Evolutionary conservation across 1,139 yeast genomes (phyloP), one percentile per base, ranked within the genome.

Genomic region (Kodamaea ohmeri): DNA sequence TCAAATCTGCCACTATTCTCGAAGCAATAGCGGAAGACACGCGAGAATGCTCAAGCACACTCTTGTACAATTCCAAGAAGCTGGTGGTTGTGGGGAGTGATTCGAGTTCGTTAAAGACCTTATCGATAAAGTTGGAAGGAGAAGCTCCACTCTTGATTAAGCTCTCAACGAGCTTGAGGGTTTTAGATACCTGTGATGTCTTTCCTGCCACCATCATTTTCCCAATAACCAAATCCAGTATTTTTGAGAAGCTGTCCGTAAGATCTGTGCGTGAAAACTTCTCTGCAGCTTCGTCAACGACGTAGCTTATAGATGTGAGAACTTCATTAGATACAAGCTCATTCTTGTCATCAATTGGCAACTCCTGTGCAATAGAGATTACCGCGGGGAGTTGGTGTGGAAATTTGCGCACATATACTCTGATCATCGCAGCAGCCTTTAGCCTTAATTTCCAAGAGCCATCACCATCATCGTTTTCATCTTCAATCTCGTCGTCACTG

Each of bases 391-490:
- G 33, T 13, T 34, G 32, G 5, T 18, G 18, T 1, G 80, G 69
- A 43, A 58, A 64, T 6, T 55, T 50, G 4, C 51, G 51, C 12
- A 72, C 60, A n/a, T 78, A 43, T 0, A 71, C 60, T 8, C 67
- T 56, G 3, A 74, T 54, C 24, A 82, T 55, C 18, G 64, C 61
- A 2, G 78, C 71, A 0, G 88, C 64, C 40, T 72, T 73, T 30
- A 77, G 67, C 42, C 95, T 67, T 25, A 87, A 57, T 48, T 80
- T 81, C 87, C 94, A 83, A 1, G 86, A 76, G 20, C 79, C 77
- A 48, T 83, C 89, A 37, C 78, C 79, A 29, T 59, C 63, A 18
- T 51, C 61, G 12, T 50, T 51, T 31, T 49, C 55, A 15, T 63
- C 65, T 22, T 62, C 65, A 18, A 65, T 73, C 25, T 61, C 65